Base-by-base conservation (phyloP, 2,329 filamentous ascomycete genomes). In the Coniella vitis region DNA sequence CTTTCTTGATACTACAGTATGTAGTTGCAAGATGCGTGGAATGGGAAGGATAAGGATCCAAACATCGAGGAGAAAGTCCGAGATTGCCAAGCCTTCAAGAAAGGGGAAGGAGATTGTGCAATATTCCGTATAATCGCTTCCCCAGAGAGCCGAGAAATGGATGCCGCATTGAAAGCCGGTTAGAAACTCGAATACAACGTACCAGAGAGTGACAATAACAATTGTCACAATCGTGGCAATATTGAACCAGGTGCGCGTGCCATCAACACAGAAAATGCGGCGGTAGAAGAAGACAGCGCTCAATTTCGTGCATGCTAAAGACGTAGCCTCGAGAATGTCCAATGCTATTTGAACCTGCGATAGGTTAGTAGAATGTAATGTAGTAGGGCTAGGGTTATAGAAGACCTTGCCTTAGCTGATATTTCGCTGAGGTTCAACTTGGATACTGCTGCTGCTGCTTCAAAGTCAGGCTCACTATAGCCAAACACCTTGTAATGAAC, bases 261-360 rank as follows among this genome's bases (percentile, higher is more conserved):
- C 38, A 21, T 20, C 38, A 25, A 41, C 21, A 41, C 21, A 41
- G 38, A 41, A 41, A 25, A 41, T 41, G 21, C 38, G 38, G 21
- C 38, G 38, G 31, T 41, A 41, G 38, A 41, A 41, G 21, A 41
- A 41, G 13, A 41, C 21, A 41, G 38, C 38, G 38, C 38, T 41
- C 21, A 41, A 25, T n/a, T 41, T 41, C 21, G 38, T 29, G 38
- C 38, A 41, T 29, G 38, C 38, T n/a, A 41, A 25, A 13, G 38
- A 41, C 29, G 21, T 41, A 29, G 38, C 31, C 29, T n/a, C 21
- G 21, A 41, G 31, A 13, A 41, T 25, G 31, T 41, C 38, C 38
- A 21, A 41, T 41, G 31, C 38, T 41, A 41, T 41, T 16, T 41
- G 38, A 41, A 41, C 21, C 38, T 41, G 38, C n/a, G n/a, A n/a